phyloP scores from a whole-genome alignment of 345 rosid genomes.

The Eucalyptus shirleyi region DNA sequence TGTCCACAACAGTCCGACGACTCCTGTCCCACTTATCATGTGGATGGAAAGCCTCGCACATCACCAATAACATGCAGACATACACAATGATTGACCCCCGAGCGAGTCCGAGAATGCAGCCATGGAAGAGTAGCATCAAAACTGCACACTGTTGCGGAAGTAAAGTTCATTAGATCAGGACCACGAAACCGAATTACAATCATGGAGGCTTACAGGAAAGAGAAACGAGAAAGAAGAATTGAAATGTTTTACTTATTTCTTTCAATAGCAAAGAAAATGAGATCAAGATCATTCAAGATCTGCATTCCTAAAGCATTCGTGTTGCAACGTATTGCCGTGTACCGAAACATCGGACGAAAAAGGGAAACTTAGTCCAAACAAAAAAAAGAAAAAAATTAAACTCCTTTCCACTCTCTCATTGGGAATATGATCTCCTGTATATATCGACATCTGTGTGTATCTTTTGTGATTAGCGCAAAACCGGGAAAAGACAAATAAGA shows the following conservation, averaged over 20 bases:
- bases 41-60: not conserved
- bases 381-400: not conserved
- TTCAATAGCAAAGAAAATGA: not conserved
- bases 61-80: not conserved
- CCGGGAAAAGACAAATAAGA: not conserved
- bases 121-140: not conserved
- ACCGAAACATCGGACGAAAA: not conserved
- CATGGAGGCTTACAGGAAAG: not conserved
- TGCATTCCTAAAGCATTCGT: not conserved
- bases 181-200: not conserved
- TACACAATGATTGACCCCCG: not conserved
- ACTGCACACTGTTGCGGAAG: not conserved
- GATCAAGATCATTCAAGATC: not conserved
- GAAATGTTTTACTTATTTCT: not conserved
- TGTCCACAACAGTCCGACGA: not conserved
- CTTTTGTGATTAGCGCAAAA: not conserved
- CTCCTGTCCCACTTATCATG: not conserved
- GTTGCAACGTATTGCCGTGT: not conserved
- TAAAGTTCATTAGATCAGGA: not conserved
- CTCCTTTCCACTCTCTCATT: not conserved
- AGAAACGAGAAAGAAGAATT: not conserved
- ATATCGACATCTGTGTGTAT: not conserved
- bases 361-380: not conserved
- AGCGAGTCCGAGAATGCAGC: not conserved
- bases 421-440: not conserved